Evolutionary conservation across 108 stramenopile species (phyloP).

Genomic region (Parietichytrium sp.): DNA sequence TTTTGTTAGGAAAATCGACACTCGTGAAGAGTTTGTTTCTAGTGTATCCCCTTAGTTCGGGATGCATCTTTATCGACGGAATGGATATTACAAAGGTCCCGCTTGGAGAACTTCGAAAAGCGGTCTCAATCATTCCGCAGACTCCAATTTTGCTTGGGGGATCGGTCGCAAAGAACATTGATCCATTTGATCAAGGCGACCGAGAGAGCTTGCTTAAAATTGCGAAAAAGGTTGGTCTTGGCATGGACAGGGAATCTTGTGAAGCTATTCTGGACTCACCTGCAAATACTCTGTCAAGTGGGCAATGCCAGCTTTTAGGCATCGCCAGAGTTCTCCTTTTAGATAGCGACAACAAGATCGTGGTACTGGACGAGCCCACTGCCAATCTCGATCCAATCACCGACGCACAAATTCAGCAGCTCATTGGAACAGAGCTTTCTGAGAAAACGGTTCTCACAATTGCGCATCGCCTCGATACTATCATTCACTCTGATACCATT

Average conservation of each 20-base stretch:
- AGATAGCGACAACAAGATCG: constrained; percentile 49
- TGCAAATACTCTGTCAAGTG: constrained; percentile 55
- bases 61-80: constrained; percentile 81
- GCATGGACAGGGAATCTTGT: constrained; percentile 58
- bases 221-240: constrained; percentile 74
- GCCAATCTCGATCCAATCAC: constrained; percentile 53
- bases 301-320: constrained; percentile 61
- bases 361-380: constrained; percentile 64
- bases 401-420: constrained; percentile 72
- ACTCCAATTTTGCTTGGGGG: constrained; percentile 89
- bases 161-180: constrained; percentile 82
- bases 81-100: constrained; percentile 75
- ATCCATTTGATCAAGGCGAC: constrained; percentile 72
- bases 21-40: constrained; percentile 87
- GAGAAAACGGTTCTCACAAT: constrained; percentile 83
- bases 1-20: too few relatives aligned
- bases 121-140: constrained; percentile 88
- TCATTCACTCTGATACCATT: constrained; percentile 82
- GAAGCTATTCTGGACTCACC: constrained; percentile 23
- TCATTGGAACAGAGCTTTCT: constrained; percentile 63
- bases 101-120: constrained; percentile 69
- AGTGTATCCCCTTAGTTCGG: constrained; percentile 74
- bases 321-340: constrained; percentile 60
- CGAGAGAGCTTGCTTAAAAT: constrained; percentile 68
- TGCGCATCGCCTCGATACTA: constrained; percentile 90